Conservation (phyloP, 108 stramenopile species). For the Seminavis robusta region DNA sequence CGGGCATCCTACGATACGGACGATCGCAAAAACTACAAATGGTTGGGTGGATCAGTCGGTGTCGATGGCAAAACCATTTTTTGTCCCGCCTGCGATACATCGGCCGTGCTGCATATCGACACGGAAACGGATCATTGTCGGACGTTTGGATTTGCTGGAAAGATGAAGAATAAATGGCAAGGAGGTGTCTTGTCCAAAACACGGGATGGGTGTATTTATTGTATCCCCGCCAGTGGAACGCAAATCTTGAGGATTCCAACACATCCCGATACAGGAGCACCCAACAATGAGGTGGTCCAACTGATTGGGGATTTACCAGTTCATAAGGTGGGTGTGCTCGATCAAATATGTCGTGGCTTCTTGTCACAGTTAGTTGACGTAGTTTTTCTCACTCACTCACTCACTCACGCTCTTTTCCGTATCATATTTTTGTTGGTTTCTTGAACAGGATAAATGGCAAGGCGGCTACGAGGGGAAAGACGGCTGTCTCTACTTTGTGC, state of each 20-base stretch:
- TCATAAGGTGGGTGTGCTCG: too few relatives aligned
- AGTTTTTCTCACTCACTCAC: too few relatives aligned
- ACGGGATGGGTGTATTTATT: slow-evolving; percentile 75
- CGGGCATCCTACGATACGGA: slow-evolving; percentile 37
- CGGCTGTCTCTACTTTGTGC: slow-evolving; percentile 73
- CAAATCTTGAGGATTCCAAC: slow-evolving; percentile 64
- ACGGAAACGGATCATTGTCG: slow-evolving; percentile 27
- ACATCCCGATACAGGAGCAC: slow-evolving; percentile 1
- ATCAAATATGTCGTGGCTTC: too few relatives aligned
- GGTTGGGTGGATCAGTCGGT: slow-evolving; percentile 77
- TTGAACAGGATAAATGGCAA: slow-evolving; percentile 86
- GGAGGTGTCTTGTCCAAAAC: slow-evolving; percentile 65
- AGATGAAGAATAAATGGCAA: slow-evolving; percentile 83
- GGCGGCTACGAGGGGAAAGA: slow-evolving; percentile 71
- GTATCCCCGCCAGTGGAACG: slow-evolving; percentile 64
- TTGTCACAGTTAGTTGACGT: too few relatives aligned
- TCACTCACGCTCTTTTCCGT: too few relatives aligned
- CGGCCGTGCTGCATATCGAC: slow-evolving; percentile 54
- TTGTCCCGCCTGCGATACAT: slow-evolving; percentile 73
- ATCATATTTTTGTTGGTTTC: too few relatives aligned
- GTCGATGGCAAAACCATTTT: slow-evolving; percentile 82
- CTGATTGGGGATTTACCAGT: slow-evolving; percentile 56
- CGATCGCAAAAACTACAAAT: slow-evolving; percentile 59
- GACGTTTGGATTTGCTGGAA: slow-evolving; percentile 48
- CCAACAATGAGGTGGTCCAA: slow-evolving; percentile 36